These are phyloP conservation scores for Aspergillus leporis DNA, from an alignment of 495 filamentous ascomycete genomes.

Conservation along the genomic window DNA sequence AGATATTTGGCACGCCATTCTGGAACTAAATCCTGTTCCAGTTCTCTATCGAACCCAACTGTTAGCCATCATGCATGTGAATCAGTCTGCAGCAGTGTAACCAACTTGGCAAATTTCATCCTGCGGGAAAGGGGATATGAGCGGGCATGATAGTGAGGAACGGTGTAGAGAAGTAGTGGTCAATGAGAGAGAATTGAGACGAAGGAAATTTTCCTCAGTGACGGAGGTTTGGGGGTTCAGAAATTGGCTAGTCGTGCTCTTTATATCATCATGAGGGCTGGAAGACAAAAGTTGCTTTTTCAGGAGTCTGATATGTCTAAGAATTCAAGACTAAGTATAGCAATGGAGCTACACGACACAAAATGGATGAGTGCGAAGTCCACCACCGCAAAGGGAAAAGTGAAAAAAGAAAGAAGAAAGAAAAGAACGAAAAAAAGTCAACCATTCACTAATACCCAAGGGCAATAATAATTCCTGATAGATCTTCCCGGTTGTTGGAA, in stretches of 20 bases:
- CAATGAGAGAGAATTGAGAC: constrained; percentile 5
- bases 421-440: neutral
- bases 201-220: neutral
- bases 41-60: constrained; percentile 53
- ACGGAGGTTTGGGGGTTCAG: neutral
- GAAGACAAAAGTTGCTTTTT: neutral
- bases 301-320: neutral
- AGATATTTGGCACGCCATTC: constrained; percentile 94
- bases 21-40: constrained; percentile 84
- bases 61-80: constrained; percentile 15
- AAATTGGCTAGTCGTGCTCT: neutral
- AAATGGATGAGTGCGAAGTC: neutral
- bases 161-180: constrained; percentile 8
- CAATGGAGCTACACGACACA: constrained; percentile 1
- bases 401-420: neutral
- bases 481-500: neutral
- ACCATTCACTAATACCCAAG: neutral
- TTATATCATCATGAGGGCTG: constrained; percentile 1
- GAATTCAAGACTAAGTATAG: neutral
- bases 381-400: neutral
- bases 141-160: constrained; percentile 24
- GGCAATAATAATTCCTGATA: neutral
- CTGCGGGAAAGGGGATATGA: constrained; percentile 25
- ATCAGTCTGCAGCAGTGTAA: constrained; percentile 15
- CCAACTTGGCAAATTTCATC: constrained; percentile 68